These are phyloP conservation scores for Cyclospora cayetanensis DNA, from an alignment of 169 alveolate genomes.

Conservation along the genomic window DNA sequence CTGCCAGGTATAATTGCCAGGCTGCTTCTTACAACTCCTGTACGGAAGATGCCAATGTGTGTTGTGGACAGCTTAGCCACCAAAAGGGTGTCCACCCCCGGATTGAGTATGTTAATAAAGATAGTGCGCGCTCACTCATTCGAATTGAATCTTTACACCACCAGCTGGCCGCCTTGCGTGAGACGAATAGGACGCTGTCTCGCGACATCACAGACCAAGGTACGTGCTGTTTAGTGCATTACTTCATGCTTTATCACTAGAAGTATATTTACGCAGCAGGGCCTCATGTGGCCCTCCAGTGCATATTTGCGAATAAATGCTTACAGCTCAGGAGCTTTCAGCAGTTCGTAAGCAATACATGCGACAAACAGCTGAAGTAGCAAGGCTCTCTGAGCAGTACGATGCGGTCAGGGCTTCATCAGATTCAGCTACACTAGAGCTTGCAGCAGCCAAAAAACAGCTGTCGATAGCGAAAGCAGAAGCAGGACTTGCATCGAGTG, in stretches of 20 bases:
- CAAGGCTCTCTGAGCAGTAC: conserved; percentile 52
- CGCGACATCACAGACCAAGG: conserved; percentile 54
- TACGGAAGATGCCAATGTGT: too few species aligned
- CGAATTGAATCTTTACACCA: conserved; percentile 28
- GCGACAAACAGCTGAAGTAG: conserved; percentile 49
- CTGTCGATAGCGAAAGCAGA: conserved; percentile 53
- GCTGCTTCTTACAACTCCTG: too few species aligned
- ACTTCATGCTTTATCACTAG: too few species aligned
- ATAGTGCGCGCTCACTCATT: not conserved
- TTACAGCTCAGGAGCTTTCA: conserved; percentile 51
- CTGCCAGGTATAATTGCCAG: too few species aligned
- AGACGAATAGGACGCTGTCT: conserved; percentile 29
- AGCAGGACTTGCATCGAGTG: conserved; percentile 33
- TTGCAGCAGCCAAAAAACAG: conserved; percentile 32
- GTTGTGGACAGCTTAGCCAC: too few species aligned
- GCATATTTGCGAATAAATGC: not conserved
- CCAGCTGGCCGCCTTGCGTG: conserved; percentile 56
- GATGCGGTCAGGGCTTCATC: conserved; percentile 43
- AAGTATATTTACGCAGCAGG: too few species aligned
- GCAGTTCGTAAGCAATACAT: conserved; percentile 46
- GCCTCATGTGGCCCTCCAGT: too few species aligned
- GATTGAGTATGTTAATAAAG: not conserved
- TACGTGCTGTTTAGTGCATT: not conserved
- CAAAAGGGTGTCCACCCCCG: too few species aligned
- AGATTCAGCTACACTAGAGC: conserved; percentile 41